Evolutionary conservation across 352 stramenopile species (phyloP).

Genomic region (Pythium phragmitis): DNA sequence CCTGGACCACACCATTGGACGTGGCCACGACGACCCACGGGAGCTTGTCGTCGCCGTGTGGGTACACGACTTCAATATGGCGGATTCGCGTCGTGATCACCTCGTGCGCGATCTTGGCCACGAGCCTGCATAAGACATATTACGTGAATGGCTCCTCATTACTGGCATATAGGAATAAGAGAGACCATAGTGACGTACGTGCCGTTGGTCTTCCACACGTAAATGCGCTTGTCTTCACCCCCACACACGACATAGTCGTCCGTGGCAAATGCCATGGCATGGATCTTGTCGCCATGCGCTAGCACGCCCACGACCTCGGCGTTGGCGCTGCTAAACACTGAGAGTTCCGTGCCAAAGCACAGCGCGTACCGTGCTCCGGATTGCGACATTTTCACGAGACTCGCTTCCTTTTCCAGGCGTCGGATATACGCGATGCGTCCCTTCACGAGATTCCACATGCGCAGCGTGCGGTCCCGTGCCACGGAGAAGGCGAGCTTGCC

Average conservation of each 20-base stretch:
- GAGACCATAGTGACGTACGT: slow-evolving; percentile 38
- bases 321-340: slow-evolving; percentile 81
- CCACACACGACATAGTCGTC: slow-evolving; percentile 77
- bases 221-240: slow-evolving; percentile 81
- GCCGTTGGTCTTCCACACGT: slow-evolving; percentile 75
- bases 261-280: slow-evolving; percentile 70
- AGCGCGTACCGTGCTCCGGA: slow-evolving; percentile 70
- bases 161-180: neutral
- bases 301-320: slow-evolving; percentile 70
- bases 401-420: slow-evolving; percentile 78
- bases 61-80: slow-evolving; percentile 72
- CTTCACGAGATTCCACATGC: slow-evolving; percentile 91
- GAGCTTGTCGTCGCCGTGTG: slow-evolving; percentile 48
- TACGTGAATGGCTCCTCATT: neutral
- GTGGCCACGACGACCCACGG: slow-evolving; percentile 77
- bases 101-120: slow-evolving; percentile 64
- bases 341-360: slow-evolving; percentile 69
- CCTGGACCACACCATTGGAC: slow-evolving; percentile 71
- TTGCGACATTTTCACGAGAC: slow-evolving; percentile 73
- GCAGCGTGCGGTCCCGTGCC: slow-evolving; percentile 76
- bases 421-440: slow-evolving; percentile 87
- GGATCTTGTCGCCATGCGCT: slow-evolving; percentile 72
- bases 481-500: slow-evolving; percentile 88
- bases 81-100: slow-evolving; percentile 72
- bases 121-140: slow-evolving; percentile 32